Conservation (phyloP, 2,329 filamentous ascomycete species). For the Diaporthe sp. region DNA sequence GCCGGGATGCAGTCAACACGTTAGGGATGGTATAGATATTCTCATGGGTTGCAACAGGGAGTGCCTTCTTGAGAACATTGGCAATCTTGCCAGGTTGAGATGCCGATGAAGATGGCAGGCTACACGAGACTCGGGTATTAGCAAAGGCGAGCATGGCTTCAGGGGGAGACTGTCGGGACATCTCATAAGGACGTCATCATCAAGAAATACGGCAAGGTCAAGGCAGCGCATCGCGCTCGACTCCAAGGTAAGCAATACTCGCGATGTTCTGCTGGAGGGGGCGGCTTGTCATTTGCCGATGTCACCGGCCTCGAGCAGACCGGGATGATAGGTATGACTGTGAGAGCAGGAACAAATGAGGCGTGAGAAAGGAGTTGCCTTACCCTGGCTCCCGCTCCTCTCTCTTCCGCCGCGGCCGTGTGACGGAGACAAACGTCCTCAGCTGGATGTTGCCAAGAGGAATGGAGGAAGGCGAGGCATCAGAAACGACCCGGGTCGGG, state of each 20-base stretch:
- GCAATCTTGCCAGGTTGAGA: conserved; percentile 32
- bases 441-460: conserved; percentile 16
- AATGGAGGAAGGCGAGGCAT: not conserved
- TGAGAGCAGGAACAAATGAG: not conserved
- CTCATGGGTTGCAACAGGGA: conserved; percentile 68
- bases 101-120: conserved; percentile 26
- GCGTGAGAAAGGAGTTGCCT: not conserved
- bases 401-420: conserved; percentile 23
- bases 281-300: not conserved
- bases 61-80: conserved; percentile 35
- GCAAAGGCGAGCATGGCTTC: not conserved
- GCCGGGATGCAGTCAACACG: conserved; percentile 87
- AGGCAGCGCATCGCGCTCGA: not conserved
- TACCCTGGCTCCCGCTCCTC: conserved; percentile 36
- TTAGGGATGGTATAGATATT: conserved; percentile 99
- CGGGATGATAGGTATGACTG: not conserved
- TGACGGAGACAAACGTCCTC: conserved; percentile 35
- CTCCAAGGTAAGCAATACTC: not conserved
- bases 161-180: not conserved
- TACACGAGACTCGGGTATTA: conserved; percentile 25
- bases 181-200: not conserved
- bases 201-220: not conserved
- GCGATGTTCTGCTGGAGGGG: not conserved
- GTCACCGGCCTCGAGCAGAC: not conserved
- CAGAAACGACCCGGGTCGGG: conserved; percentile 6